Percentiles rank a stretch among this genome's conserved stretches.
phyloP scores from a whole-genome alignment of 176 grass and related monocot genomes.

The Microstegium vimineum region DNA sequence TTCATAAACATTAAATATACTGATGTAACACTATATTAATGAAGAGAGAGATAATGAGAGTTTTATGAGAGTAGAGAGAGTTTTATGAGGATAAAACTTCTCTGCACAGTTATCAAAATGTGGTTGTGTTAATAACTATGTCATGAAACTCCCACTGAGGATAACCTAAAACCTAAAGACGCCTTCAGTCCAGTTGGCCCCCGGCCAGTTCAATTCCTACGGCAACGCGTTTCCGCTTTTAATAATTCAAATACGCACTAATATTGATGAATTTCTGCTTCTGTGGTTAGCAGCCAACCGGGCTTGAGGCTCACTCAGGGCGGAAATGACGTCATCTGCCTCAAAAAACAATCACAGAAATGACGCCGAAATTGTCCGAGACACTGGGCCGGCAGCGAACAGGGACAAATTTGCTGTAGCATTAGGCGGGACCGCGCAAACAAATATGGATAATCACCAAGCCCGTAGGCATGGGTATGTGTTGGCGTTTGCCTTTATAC shows the following conservation, averaged over 20 bases:
- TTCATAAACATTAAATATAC: too few relatives aligned
- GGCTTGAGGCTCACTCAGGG: not conserved
- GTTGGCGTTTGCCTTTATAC: constrained; percentile 10
- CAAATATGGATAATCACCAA: not conserved
- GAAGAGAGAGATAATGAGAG: too few relatives aligned
- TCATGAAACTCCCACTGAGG: too few relatives aligned
- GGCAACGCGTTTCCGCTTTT: too few relatives aligned
- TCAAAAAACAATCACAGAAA: not conserved
- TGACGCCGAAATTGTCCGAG: not conserved
- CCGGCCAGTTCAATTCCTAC: too few relatives aligned
- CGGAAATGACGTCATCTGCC: not conserved
- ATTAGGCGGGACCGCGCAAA: not conserved
- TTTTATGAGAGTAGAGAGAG: too few relatives aligned
- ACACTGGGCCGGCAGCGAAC: not conserved
- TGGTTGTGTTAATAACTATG: too few relatives aligned
- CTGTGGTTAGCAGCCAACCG: not conserved
- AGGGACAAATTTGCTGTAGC: not conserved
- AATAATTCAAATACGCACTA: too few relatives aligned
- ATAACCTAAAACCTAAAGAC: too few relatives aligned
- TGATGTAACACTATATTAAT: too few relatives aligned
- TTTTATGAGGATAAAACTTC: too few relatives aligned
- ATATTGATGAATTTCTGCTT: not conserved
- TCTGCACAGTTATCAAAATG: too few relatives aligned
- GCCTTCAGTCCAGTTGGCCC: not conserved
- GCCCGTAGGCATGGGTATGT: not conserved